phyloP scores from a whole-genome alignment of 2,329 filamentous ascomycete genomes.

The Teratosphaeria viscida region DNA sequence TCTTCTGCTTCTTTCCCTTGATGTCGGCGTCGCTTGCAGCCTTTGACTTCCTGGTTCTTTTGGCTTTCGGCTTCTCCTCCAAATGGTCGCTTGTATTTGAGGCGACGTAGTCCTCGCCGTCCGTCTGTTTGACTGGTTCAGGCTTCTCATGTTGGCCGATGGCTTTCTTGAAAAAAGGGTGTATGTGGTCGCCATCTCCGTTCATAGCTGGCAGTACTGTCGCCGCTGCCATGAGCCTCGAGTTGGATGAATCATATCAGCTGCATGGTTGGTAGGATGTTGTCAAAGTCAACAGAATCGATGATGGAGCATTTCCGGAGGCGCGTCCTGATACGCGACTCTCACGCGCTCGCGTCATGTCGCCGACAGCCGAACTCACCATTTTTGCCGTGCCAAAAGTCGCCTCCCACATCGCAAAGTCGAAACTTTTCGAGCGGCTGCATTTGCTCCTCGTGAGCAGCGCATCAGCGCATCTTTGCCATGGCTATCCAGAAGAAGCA shows the following conservation, averaged over 20 bases:
- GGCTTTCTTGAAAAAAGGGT: constrained; percentile 20
- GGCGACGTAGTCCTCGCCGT: neutral
- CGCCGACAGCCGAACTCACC: neutral
- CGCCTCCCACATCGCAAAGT: neutral
- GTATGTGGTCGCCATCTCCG: constrained; percentile 14
- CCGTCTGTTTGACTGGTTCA: neutral
- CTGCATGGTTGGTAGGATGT: neutral
- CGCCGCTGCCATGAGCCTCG: constrained; percentile 12
- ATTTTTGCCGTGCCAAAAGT: neutral
- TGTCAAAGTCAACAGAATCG: neutral
- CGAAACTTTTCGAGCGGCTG: neutral
- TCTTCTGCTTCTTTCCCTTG: constrained; percentile 20
- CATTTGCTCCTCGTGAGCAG: neutral
- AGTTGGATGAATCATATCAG: neutral
- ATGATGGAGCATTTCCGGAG: neutral
- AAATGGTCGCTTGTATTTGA: neutral
- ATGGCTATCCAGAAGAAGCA: constrained; percentile 85
- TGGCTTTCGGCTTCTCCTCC: constrained; percentile 6
- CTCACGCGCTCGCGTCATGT: neutral
- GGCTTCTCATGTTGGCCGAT: constrained; percentile 7
- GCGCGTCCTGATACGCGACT: neutral
- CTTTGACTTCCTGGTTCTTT: constrained; percentile 8
- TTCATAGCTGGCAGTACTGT: constrained; percentile 16
- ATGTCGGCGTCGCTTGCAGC: constrained; percentile 1
- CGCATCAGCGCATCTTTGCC: neutral